phyloP scores from a whole-genome alignment of 257 asterid genomes.

The Ligustrum vulgare region DNA sequence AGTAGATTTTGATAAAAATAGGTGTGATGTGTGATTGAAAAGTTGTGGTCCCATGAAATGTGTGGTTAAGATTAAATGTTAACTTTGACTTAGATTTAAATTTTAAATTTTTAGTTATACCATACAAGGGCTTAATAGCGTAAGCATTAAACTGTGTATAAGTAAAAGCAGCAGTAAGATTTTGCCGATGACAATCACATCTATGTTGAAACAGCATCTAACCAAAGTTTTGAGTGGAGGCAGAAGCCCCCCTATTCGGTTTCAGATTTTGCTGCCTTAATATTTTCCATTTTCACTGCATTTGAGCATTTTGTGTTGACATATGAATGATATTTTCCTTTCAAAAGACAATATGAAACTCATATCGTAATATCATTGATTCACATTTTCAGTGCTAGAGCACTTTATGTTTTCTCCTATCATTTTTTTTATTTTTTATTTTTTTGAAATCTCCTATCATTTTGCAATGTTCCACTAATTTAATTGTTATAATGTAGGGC shows the following conservation, averaged over 20 bases:
- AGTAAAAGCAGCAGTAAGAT: neutral
- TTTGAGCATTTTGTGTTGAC: neutral
- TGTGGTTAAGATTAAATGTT: too few relatives aligned
- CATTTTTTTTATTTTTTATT: too few relatives aligned
- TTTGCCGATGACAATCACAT: neutral
- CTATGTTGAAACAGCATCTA: neutral
- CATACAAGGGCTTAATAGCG: too few relatives aligned
- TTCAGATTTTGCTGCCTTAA: too few relatives aligned
- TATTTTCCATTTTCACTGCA: neutral
- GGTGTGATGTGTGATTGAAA: too few relatives aligned
- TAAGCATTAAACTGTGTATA: neutral
- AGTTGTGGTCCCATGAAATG: too few relatives aligned
- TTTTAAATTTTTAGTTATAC: too few relatives aligned
- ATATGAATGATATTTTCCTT: neutral
- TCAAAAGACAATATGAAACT: neutral
- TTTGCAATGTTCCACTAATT: slow-evolving; percentile 9
- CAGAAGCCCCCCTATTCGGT: too few relatives aligned
- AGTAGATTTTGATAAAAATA: too few relatives aligned
- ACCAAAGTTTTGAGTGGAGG: neutral
- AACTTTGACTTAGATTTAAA: too few relatives aligned
- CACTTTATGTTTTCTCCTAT: neutral
- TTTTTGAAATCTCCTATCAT: neutral
- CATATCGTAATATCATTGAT: neutral
- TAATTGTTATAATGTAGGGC: slow-evolving; percentile 35
- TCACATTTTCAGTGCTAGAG: neutral